Evolutionary conservation across 805 yeast species (phyloP), one percentile per base, ranked within the genome.

Genomic region (Clavispora carvajalis): DNA sequence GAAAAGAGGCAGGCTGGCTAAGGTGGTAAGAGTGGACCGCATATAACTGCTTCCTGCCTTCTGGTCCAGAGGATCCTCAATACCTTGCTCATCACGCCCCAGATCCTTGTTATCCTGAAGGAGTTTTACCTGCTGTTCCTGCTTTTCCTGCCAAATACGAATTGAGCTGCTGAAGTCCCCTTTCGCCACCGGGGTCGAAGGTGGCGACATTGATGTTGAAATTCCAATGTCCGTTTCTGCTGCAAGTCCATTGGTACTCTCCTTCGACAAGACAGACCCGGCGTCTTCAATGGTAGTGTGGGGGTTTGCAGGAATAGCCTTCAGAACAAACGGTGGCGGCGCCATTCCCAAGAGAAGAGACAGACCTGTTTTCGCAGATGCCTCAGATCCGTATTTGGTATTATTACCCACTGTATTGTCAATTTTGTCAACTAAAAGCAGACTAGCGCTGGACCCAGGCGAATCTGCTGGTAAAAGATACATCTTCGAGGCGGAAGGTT

Each of bases 281-380:
- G 76, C 80, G 48, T 76, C 79, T 23, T 73, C 66, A 36, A 54
- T 67, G 0, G 80, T 76, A 0, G 79, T 76, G 34, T 62, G 68
- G 0, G 81, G 80, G 45, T 67, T 60, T 1, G 79, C 79, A 0
- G 80, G 80, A 1, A 67, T 53, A 3, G 77, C 61, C 45, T 72
- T 71, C 22, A 58, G 56, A 28, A 58, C 34, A 34, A 64, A 63
- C 15, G 70, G 62, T 8, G 70, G 57, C 11, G 36, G 18, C 3
- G 12, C 22, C 36, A 22, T 21, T 4, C 36, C 36, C 25, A 33
- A 21, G 11, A 21, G 2, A 7, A 22, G 17, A 17, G 36, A 19
- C 36, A 33, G 36, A 2, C 36, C 36, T 25, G 22, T 33, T 10
- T 31, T 31, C 13, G 34, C 22, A 2, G 34, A 31, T n/a, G 34